Conservation (phyloP, 495 filamentous ascomycete genomes). For the Penicillium angulare region DNA sequence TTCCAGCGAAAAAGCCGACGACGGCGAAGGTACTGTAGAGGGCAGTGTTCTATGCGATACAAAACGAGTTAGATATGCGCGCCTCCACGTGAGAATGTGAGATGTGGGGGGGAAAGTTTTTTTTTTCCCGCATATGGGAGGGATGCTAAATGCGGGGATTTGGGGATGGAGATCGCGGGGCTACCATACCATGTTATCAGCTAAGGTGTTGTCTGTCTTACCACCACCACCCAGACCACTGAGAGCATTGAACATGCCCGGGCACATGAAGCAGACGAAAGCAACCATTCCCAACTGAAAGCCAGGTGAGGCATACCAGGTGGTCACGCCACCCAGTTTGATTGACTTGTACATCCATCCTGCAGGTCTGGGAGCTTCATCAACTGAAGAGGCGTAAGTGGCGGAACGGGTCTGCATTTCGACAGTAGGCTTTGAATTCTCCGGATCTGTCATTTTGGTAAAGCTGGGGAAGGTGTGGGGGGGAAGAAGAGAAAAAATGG, state of each 20-base stretch:
- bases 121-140: too few species aligned
- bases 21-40: constrained; percentile 60
- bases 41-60: constrained; percentile 44
- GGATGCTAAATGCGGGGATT: too few species aligned
- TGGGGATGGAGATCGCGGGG: not conserved
- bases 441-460: constrained; percentile 13
- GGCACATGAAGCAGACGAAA: constrained; percentile 80
- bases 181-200: constrained; percentile 39
- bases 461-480: not conserved
- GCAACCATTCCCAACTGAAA: constrained; percentile 46
- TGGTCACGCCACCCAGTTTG: constrained; percentile 41
- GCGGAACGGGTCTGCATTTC: constrained; percentile 2
- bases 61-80: not conserved
- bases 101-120: not conserved
- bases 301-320: constrained; percentile 76
- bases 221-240: constrained; percentile 54
- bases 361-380: constrained; percentile 14
- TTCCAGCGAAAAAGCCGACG: constrained; percentile 54
- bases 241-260: constrained; percentile 76
- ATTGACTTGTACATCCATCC: constrained; percentile 54
- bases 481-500: not conserved
- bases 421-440: constrained; percentile 9
- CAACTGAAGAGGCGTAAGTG: not conserved
- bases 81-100: too few species aligned
- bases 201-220: constrained; percentile 37